Conservation (phyloP, 2,329 filamentous ascomycete genomes). For the Juglanconis sp. region DNA sequence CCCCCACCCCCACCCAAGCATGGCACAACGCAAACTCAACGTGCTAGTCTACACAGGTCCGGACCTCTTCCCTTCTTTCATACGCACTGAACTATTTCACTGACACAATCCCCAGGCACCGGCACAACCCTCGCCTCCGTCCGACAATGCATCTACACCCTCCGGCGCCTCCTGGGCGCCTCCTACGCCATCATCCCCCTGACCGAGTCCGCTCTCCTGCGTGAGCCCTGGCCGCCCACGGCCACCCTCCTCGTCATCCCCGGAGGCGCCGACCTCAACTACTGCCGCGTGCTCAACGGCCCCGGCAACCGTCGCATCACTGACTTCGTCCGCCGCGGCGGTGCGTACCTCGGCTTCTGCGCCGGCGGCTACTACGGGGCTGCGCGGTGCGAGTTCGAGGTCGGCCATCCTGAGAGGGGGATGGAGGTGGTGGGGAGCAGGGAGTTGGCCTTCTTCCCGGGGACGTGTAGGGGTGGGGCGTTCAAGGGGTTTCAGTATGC, state of each 20-base stretch:
- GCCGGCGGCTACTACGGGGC: slow-evolving; percentile 92
- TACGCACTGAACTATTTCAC: slow-evolving; percentile 13
- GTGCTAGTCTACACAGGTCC: slow-evolving; percentile 89
- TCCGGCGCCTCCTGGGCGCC: slow-evolving; percentile 80
- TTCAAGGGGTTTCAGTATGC: slow-evolving; percentile 89
- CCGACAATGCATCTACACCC: slow-evolving; percentile 80
- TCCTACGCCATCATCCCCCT: slow-evolving; percentile 92
- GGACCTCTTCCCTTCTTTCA: slow-evolving; percentile 9
- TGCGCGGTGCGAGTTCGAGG: slow-evolving; percentile 83
- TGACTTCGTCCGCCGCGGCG: slow-evolving; percentile 82
- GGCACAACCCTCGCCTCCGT: slow-evolving; percentile 87
- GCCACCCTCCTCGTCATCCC: slow-evolving; percentile 90
- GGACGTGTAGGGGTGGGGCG: slow-evolving; percentile 78
- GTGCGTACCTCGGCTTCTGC: slow-evolving; percentile 85
- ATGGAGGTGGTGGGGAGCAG: slow-evolving; percentile 83
- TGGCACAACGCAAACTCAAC: slow-evolving; percentile 74
- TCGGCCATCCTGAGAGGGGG: slow-evolving; percentile 61
- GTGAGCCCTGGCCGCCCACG: slow-evolving; percentile 85
- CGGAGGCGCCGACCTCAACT: slow-evolving; percentile 89
- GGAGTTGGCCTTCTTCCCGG: slow-evolving; percentile 86
- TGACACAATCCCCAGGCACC: slow-evolving; percentile 53
- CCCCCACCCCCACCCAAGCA: slow-evolving; percentile 29
- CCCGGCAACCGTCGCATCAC: slow-evolving; percentile 79
- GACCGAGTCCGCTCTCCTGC: slow-evolving; percentile 72
- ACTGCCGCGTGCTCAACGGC: slow-evolving; percentile 84